Evolutionary conservation across 1,284 basidiomycete species (phyloP), one percentile per base, ranked within the genome.

Genomic region (Boletus sp.): DNA sequence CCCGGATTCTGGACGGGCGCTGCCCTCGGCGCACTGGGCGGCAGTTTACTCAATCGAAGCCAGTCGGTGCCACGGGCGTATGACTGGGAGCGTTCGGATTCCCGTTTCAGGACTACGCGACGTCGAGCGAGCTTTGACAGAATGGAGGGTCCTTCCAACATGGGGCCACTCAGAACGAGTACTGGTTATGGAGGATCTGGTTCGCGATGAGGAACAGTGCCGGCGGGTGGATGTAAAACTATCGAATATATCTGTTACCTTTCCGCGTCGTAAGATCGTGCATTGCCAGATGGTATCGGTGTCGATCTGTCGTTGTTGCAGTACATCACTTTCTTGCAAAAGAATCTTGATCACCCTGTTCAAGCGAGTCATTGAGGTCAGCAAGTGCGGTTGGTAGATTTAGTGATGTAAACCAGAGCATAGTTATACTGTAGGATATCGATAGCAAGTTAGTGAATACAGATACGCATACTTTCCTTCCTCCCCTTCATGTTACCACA

Each of bases 1-100:
- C 84, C 86, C 4, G 90, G 89, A 2, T 92, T 93, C 64, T 91
- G 84, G 86, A 84, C 82, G 0, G 91, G 91, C 13, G 77, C 85
- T 10, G 76, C 78, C 1, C 60, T 84, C 1, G 90, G 88, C 7
- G 83, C 82, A 32, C 63, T 84, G 0, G 84, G 80, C 0, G 76
- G 78, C 17, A 78, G 81, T 55, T 58, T 83, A 8, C 70, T 74
- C 60, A 81, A 78, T 54, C 67, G 73, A 20, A 57, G 59, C 19
- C 60, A 51, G 49, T 58, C 64, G 7, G 46, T n/a, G 51, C 39
- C 57, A n/a, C 49, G 72, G 54, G 42, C 56, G 52, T 71, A 73
- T 49, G 80, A 84, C 53, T 82, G 81, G 81, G 77, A 82, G 62
- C 66, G 61, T 61, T 51, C 72, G 69, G 51, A 51, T 10, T 10